Evolutionary conservation across 176 grass and related monocot species (phyloP).

Genomic region (Puya raimondii): DNA sequence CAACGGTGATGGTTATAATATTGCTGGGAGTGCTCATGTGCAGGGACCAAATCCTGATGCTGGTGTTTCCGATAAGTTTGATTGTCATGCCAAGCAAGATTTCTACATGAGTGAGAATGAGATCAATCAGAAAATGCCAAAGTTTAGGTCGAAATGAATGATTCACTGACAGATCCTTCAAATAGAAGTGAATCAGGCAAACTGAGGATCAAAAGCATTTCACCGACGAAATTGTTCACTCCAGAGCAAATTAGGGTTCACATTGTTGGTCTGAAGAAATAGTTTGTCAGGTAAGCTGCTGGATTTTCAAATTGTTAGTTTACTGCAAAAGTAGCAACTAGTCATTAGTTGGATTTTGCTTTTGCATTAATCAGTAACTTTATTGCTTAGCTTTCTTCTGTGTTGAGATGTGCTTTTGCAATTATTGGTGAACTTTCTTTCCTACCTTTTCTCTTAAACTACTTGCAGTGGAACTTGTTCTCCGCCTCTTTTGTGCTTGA

Average conservation of each 20-base stretch:
- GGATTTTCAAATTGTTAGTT: constrained; percentile 2
- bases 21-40: constrained; percentile 42
- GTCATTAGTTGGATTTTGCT: too few species aligned
- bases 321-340: background rate
- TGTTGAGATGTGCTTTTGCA: too few species aligned
- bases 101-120: constrained; percentile 44
- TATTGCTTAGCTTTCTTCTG: too few species aligned
- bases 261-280: constrained; percentile 74
- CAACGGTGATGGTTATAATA: constrained; percentile 15
- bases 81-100: constrained; percentile 67
- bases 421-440: too few species aligned
- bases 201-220: constrained; percentile 95
- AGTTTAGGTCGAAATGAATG: constrained; percentile 62
- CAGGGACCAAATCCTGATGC: constrained; percentile 31
- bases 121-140: constrained; percentile 32
- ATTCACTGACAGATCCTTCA: constrained; percentile 34
- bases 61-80: constrained; percentile 41
- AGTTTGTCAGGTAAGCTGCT: constrained; percentile 73
- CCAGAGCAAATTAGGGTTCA: constrained; percentile 87
- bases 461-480: too few species aligned
- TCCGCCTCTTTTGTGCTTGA: too few species aligned
- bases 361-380: too few species aligned
- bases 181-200: constrained; percentile 78
- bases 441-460: too few species aligned
- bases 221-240: constrained; percentile 90